Conservation (phyloP, 2,329 filamentous ascomycete species). For the Colletotrichum cereale region DNA sequence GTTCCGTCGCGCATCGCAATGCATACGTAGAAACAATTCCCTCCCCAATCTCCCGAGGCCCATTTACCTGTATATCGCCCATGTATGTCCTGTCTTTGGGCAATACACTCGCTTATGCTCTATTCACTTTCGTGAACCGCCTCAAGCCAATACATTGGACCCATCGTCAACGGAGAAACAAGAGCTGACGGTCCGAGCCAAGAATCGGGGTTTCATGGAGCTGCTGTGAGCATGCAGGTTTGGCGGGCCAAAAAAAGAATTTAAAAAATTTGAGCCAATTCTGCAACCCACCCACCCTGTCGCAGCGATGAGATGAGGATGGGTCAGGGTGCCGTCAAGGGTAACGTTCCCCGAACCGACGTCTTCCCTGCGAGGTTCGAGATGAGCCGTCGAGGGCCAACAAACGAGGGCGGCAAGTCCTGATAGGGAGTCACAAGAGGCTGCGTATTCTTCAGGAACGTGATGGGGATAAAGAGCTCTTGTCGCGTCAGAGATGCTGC, state of each 20-base stretch:
- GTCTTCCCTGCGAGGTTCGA: conserved; percentile 23
- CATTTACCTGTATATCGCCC: no score
- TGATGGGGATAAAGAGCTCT: conserved; percentile 18
- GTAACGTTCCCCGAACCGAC: conserved; percentile 29
- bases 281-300: conserved; percentile 6
- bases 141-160: not conserved
- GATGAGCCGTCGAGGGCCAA: conserved; percentile 20
- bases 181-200: conserved; percentile 14
- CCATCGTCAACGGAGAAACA: not conserved
- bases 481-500: conserved; percentile 28
- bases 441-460: conserved; percentile 25
- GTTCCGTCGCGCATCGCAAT: conserved; percentile 23
- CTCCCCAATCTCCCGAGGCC: not conserved
- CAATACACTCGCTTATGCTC: not conserved
- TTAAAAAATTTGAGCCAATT: conserved; percentile 22
- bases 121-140: not conserved
- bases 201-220: not conserved
- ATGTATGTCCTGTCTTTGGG: not conserved
- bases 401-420: conserved; percentile 22
- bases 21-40: conserved; percentile 6
- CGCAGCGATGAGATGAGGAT: conserved; percentile 21
- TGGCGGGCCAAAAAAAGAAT: conserved; percentile 22
- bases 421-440: conserved; percentile 15
- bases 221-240: conserved; percentile 3
- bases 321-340: conserved; percentile 1